These are phyloP conservation scores for Mycena sanguinolenta DNA, from an alignment of 768 basidiomycete species.

Conservation along the genomic window DNA sequence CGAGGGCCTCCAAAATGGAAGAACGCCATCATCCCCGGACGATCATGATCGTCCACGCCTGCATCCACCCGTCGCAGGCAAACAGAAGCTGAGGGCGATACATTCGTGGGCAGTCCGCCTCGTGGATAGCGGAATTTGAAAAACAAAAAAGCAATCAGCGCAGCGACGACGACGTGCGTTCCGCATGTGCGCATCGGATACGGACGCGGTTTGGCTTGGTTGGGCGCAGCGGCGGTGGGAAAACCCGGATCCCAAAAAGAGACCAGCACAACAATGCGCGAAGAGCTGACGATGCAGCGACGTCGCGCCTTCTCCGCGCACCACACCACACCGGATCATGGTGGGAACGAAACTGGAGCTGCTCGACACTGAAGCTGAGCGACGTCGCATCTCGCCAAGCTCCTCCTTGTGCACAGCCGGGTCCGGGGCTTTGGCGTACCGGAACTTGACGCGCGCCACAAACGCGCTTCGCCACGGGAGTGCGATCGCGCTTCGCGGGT, in stretches of 20 bases:
- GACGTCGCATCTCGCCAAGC: no score
- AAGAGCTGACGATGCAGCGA: not conserved
- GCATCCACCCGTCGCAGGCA: not conserved
- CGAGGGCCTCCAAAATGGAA: not conserved
- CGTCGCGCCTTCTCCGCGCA: not conserved
- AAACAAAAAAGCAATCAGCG: no score
- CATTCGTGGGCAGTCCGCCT: no score
- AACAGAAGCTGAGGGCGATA: no score
- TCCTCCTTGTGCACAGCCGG: not conserved
- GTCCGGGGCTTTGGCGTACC: not conserved
- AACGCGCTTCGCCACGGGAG: not conserved
- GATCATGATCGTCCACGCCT: not conserved
- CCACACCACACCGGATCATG: slow-evolving; percentile 9
- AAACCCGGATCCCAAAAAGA: no score
- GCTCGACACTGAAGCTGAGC: no score
- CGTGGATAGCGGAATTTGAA: no score
- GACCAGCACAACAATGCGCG: not conserved
- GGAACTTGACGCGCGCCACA: not conserved
- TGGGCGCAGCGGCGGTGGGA: no score
- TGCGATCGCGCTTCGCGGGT: not conserved
- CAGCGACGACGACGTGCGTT: no score
- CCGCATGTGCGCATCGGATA: no score
- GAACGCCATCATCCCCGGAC: not conserved
- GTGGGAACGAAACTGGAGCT: not conserved
- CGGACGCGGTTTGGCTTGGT: no score